Percentiles rank a stretch among this genome's conserved stretches.
These are phyloP conservation scores for Phalaenopsis equestris DNA, from an alignment of 106 monocot species.

Conservation along the genomic window DNA sequence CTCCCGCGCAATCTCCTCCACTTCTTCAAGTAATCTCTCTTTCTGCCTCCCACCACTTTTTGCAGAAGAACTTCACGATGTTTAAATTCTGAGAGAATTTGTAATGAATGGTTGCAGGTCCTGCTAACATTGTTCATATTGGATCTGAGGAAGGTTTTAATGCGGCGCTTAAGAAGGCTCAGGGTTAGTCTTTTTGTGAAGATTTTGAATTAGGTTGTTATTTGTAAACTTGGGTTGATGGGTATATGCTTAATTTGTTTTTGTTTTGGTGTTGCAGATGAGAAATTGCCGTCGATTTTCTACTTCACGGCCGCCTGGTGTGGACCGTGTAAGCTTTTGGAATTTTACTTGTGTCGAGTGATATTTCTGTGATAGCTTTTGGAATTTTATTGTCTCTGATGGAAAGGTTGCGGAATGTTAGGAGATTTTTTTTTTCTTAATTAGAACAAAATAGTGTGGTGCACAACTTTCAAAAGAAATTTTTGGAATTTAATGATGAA, in stretches of 20 bases:
- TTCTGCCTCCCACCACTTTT: neutral
- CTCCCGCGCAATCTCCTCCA: neutral
- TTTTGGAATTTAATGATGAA: neutral
- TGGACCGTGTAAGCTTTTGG: constrained; percentile 22
- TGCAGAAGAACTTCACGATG: neutral
- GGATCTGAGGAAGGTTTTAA: constrained; percentile 18
- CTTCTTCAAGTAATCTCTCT: constrained; percentile 6
- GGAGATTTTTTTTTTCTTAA: too few species aligned
- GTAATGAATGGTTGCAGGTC: constrained; percentile 6
- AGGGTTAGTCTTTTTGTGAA: constrained; percentile 1
- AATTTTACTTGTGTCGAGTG: neutral
- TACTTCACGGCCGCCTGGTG: constrained; percentile 22
- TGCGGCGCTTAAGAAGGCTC: constrained; percentile 16
- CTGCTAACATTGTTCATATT: constrained; percentile 12
- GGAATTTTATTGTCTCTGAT: too few species aligned
- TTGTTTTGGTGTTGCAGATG: constrained; percentile 17
- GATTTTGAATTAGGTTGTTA: constrained; percentile 2
- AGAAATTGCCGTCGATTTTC: constrained; percentile 20
- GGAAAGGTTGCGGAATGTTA: neutral
- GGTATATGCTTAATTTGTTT: neutral
- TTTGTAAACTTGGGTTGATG: neutral
- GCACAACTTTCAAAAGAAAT: neutral
- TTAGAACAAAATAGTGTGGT: neutral
- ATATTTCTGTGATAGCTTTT: neutral
- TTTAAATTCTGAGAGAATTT: neutral